Evolutionary conservation across 1,284 basidiomycete genomes (phyloP).

Genomic region (Cutaneotrichosporon curvatum): DNA sequence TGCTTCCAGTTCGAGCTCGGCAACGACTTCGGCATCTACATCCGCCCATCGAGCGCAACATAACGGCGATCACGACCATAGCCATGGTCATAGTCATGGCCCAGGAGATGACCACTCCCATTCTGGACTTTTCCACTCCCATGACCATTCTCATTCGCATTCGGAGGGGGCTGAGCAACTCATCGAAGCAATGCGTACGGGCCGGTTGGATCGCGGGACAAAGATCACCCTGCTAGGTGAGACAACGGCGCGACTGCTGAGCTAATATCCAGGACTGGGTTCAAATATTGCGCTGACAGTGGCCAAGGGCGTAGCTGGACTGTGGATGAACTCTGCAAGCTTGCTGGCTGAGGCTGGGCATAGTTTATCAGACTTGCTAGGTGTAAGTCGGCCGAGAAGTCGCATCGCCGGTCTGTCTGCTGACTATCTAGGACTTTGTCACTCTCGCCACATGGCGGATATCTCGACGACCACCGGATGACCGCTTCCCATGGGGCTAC

Average conservation of each 20-base stretch:
- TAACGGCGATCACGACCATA: too few relatives aligned
- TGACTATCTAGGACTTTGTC: constrained; percentile 63
- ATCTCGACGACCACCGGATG: constrained; percentile 69
- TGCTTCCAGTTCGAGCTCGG: too few relatives aligned
- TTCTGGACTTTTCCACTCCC: constrained; percentile 38
- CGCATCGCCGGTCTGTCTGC: neutral
- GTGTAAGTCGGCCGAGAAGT: constrained; percentile 32
- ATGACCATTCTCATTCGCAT: constrained; percentile 52
- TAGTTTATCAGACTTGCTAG: constrained; percentile 65
- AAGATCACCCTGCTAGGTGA: constrained; percentile 64
- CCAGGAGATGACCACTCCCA: constrained; percentile 52
- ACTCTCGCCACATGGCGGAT: constrained; percentile 87
- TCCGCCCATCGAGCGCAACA: too few relatives aligned
- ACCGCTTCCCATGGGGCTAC: constrained; percentile 57
- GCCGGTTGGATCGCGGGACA: constrained; percentile 71
- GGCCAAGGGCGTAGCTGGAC: constrained; percentile 76
- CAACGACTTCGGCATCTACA: too few relatives aligned
- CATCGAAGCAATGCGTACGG: constrained; percentile 56
- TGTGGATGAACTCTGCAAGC: constrained; percentile 77
- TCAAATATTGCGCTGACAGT: constrained; percentile 75
- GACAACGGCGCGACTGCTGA: neutral
- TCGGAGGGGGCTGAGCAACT: constrained; percentile 64
- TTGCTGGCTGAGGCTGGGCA: constrained; percentile 93
- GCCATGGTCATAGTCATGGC: too few relatives aligned
- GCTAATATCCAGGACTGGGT: constrained; percentile 56